A percentile compares a stretch with the other conserved stretches of the same genome.
Conservation (phyloP, 495 filamentous ascomycete genomes). For the Penicillium odoratum region DNA sequence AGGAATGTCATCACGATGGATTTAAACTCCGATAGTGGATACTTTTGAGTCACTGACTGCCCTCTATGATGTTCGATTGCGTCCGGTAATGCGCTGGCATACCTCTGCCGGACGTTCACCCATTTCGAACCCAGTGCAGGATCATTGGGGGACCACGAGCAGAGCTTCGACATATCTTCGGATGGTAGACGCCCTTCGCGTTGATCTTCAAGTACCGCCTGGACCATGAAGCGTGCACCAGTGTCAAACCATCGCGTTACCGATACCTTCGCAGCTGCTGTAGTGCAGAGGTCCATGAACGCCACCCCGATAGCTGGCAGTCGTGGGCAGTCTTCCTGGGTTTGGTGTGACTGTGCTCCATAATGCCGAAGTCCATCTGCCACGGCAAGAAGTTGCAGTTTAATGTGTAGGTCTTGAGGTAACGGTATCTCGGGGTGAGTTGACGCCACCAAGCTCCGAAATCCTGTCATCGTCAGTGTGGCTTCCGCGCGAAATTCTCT, state of each 20-base stretch:
- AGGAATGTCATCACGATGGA: slow-evolving; percentile 30
- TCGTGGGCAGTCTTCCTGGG: slow-evolving; percentile 9
- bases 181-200: slow-evolving; percentile 26
- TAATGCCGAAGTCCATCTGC: slow-evolving; percentile 15
- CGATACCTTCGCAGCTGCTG: slow-evolving; percentile 26
- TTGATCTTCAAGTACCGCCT: slow-evolving; percentile 51
- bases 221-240: slow-evolving; percentile 49
- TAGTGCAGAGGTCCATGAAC: slow-evolving; percentile 51
- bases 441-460: background rate
- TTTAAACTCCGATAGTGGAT: slow-evolving; percentile 25
- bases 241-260: slow-evolving; percentile 42
- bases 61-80: background rate
- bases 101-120: slow-evolving; percentile 14
- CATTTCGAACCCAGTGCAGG: slow-evolving; percentile 9
- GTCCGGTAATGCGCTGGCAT: slow-evolving; percentile 16
- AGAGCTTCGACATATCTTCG: slow-evolving; percentile 26
- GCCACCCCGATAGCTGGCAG: slow-evolving; percentile 43
- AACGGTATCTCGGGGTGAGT: slow-evolving; percentile 6
- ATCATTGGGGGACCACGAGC: slow-evolving; percentile 27
- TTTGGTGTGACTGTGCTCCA: background rate
- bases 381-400: slow-evolving; percentile 27
- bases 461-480: background rate
- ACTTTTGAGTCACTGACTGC: slow-evolving; percentile 10
- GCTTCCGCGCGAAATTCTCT: background rate
- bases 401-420: slow-evolving; percentile 30